Base-by-base conservation (phyloP, 345 rosid species). In the Isatis tinctoria region DNA sequence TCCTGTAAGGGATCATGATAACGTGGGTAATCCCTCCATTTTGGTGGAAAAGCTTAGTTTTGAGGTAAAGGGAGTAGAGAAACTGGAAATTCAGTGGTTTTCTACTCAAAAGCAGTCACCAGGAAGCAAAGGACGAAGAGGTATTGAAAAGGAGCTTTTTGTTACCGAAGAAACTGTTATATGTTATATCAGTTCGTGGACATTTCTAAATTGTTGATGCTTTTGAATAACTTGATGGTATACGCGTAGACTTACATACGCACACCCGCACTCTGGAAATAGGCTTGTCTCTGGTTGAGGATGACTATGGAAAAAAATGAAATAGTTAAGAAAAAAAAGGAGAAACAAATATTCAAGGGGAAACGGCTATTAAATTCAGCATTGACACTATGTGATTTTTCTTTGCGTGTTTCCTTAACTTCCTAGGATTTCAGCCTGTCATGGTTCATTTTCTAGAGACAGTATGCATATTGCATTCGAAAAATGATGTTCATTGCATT, bases 41-140 rank as follows among this genome's bases (percentile, higher is more conserved):
- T 78, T 92, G 72, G 74, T 95, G 51, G 94, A 87, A 70, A 87
- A 80, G 75, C 96, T 95, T 80, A 82, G 96, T 39, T 88, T 95
- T 74, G 97, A 92, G 69, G 76, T 92, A 8, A 90, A 82, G 84
- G 99, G 97, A 49, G 80, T 95, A 4, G 87, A 92, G 83, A 92
- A 88, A 78, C 80, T 92, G 85, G 97, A 95, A 41, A 17, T 75
- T 69, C 93, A 88, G 49, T 95, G 92, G 96, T 95, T 86, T 72
- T 82, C 90, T 32, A 86, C 93, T 41, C 96, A 82, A 79, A 92
- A 86, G 69, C 86, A 85, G 2, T 47, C 80, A 45, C 79, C 87
- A 20, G 92, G 90, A 73, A 83, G 88, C 65, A 87, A 78, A 66
- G 88, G 82, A 61, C 80, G 85, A 72, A 84, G 90, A 88, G 97